Conservation (phyloP, 1,139 yeast species). For the Yamadazyma jaroonii region DNA sequence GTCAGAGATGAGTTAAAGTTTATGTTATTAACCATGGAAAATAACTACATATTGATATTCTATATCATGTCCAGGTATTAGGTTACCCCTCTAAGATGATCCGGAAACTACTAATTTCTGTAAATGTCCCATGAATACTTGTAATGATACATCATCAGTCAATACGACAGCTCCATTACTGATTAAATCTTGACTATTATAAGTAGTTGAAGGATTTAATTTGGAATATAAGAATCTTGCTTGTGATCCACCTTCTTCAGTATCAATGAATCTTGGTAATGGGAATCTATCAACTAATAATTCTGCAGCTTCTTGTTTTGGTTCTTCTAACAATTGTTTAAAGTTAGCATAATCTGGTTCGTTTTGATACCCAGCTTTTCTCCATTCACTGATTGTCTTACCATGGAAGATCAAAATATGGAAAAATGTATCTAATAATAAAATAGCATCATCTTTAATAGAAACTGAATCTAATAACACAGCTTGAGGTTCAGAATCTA, state of each 20-base stretch:
- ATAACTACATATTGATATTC: neutral
- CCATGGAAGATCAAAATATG: constrained; percentile 95
- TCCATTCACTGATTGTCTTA: constrained; percentile 92
- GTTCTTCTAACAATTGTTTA: constrained; percentile 81
- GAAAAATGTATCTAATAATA: constrained; percentile 92
- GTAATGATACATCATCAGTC: constrained; percentile 92
- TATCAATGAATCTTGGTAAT: constrained; percentile 90
- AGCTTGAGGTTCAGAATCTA: constrained; percentile 81
- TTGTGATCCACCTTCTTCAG: constrained; percentile 82
- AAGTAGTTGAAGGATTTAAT: constrained; percentile 89
- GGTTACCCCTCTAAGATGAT: constrained; percentile 33
- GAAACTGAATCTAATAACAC: constrained; percentile 94
- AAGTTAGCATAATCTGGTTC: constrained; percentile 87
- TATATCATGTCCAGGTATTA: neutral
- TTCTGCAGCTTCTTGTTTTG: constrained; percentile 90
- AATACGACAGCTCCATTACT: constrained; percentile 75
- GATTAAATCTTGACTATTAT: constrained; percentile 56
- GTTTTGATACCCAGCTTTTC: constrained; percentile 92
- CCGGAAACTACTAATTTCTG: constrained; percentile 74
- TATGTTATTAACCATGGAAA: too few relatives aligned
- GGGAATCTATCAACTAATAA: constrained; percentile 93
- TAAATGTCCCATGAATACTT: constrained; percentile 87
- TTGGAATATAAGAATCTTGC: constrained; percentile 94
- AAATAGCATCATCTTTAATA: constrained; percentile 81
- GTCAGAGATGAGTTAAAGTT: neutral